Conservation (phyloP, 2,329 filamentous ascomycete genomes). For the Dactylellina sp. region DNA sequence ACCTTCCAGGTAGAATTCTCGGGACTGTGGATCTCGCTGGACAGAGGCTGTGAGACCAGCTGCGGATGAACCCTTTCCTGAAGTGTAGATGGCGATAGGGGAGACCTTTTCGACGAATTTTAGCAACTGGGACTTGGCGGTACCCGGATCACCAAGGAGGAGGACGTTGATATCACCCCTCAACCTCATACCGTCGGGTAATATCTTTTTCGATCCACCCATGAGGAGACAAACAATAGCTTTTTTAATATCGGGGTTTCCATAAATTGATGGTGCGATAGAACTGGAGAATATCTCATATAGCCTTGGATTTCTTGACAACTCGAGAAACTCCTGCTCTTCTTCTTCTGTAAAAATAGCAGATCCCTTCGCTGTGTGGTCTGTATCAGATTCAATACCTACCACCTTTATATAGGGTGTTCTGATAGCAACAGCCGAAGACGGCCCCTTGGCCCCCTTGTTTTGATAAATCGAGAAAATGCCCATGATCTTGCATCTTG, state of each 20-base stretch:
- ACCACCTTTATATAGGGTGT: conserved; percentile 95
- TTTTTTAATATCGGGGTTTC: conserved; percentile 96
- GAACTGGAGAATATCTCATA: conserved; percentile 90
- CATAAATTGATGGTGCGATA: conserved; percentile 97
- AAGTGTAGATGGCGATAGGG: conserved; percentile 98
- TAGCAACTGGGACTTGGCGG: conserved; percentile 94
- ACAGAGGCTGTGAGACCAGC: conserved; percentile 98
- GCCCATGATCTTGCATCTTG: conserved; percentile 93
- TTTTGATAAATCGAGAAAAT: conserved; percentile 98
- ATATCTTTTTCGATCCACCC: conserved; percentile 95
- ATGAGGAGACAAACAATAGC: conserved; percentile 92
- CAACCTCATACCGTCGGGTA: conserved; percentile 96
- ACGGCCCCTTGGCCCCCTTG: conserved; percentile 83
- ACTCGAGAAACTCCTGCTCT: conserved; percentile 92
- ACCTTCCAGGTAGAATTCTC: conserved; percentile 97
- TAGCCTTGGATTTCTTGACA: conserved; percentile 90
- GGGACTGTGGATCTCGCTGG: conserved; percentile 87
- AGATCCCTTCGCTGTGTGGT: conserved; percentile 86
- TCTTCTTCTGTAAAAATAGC: conserved; percentile 91
- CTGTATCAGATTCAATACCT: conserved; percentile 88
- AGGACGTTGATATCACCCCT: conserved; percentile 98
- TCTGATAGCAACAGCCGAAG: conserved; percentile 89
- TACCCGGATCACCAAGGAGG: conserved; percentile 95
- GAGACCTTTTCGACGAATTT: conserved; percentile 98
- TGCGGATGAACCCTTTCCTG: conserved; percentile 95